Evolutionary conservation across 169 alveolate species (phyloP).

Genomic region (Cryptosporidium ryanae): DNA sequence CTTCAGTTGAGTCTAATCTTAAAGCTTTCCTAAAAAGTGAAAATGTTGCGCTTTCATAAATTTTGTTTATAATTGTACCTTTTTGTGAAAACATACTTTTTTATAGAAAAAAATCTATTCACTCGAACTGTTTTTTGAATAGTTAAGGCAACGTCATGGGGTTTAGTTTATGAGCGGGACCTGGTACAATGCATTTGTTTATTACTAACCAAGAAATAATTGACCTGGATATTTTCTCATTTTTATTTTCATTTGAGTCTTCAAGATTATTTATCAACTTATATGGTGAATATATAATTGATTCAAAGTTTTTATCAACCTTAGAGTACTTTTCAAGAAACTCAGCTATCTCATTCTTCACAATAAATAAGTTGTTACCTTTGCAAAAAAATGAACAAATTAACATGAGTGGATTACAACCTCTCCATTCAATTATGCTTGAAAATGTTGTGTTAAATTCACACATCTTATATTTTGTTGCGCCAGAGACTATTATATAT

Average conservation of each 20-base stretch:
- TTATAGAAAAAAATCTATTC: not conserved
- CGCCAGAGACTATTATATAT: not conserved
- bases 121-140: not conserved
- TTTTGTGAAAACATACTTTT: not conserved
- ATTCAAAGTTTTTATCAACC: not conserved
- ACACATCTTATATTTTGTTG: not conserved
- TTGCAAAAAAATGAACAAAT: conserved; percentile 57
- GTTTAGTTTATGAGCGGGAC: not conserved
- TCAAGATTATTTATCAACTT: not conserved
- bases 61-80: not conserved
- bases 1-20: conserved; percentile 36
- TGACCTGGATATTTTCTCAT: not conserved
- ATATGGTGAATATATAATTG: conserved; percentile 26
- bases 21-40: conserved; percentile 46
- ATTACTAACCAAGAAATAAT: conserved; percentile 48
- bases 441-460: conserved; percentile 14
- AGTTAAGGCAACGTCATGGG: not conserved
- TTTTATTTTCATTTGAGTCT: not conserved
- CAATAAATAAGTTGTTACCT: conserved; percentile 19
- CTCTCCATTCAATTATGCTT: conserved; percentile 37
- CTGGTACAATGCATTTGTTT: conserved; percentile 22
- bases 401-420: conserved; percentile 29
- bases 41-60: conserved; percentile 10
- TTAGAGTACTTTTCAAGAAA: conserved; percentile 7
- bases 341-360: conserved; percentile 23